These are phyloP conservation scores for Amphibolis antarctica DNA, from an alignment of 106 monocot genomes.

Conservation along the genomic window DNA sequence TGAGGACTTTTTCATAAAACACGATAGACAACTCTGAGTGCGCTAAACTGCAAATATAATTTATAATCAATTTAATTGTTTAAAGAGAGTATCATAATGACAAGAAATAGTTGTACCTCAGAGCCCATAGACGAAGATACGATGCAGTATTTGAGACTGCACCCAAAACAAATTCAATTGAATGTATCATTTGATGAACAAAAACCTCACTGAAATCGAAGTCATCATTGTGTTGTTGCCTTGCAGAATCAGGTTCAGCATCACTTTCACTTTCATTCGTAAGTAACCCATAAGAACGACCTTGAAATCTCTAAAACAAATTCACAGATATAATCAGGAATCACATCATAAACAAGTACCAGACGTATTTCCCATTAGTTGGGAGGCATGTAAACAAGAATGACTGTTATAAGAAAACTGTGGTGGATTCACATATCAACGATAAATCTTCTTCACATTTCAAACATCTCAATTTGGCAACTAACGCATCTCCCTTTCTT, in stretches of 20 bases:
- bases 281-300: slow-evolving; percentile 54
- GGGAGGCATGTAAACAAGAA: no score
- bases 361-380: no score
- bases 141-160: slow-evolving; percentile 97
- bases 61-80: neutral
- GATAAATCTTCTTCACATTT: neutral
- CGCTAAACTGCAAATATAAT: slow-evolving; percentile 64
- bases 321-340: no score
- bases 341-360: neutral
- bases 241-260: slow-evolving; percentile 81
- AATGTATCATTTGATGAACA: slow-evolving; percentile 92
- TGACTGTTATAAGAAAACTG: neutral
- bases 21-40: slow-evolving; percentile 82
- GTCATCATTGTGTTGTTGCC: slow-evolving; percentile 66
- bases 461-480: no score
- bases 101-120: slow-evolving; percentile 38
- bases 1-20: slow-evolving; percentile 90
- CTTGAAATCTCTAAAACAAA: slow-evolving; percentile 82
- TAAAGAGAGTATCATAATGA: neutral
- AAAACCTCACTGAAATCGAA: slow-evolving; percentile 93
- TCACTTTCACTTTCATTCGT: no score
- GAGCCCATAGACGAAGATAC: slow-evolving; percentile 94
- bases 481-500: no score
- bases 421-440: neutral
- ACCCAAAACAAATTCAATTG: slow-evolving; percentile 97